These are phyloP conservation scores for Salix brachista DNA, from an alignment of 345 rosid genomes.

Conservation along the genomic window DNA sequence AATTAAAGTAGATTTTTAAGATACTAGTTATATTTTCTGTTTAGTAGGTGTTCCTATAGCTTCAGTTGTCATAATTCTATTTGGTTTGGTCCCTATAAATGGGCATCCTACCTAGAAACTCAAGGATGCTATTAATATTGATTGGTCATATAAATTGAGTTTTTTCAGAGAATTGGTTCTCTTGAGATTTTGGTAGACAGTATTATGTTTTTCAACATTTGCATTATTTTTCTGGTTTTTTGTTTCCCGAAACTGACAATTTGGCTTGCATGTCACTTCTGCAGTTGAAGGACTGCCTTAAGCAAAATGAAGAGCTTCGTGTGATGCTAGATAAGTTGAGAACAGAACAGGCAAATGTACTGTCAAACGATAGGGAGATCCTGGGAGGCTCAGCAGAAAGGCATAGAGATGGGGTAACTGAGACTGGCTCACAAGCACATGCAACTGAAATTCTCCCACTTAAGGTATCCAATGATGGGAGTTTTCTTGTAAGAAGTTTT, in stretches of 20 bases:
- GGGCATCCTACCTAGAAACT: neutral
- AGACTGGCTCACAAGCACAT: constrained; percentile 31
- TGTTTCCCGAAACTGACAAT: neutral
- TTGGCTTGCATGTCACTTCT: constrained; percentile 2
- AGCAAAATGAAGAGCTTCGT: constrained; percentile 85
- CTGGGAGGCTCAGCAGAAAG: constrained; percentile 22
- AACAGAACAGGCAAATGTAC: constrained; percentile 53
- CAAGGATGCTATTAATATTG: neutral
- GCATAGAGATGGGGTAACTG: constrained; percentile 28
- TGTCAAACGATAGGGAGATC: constrained; percentile 18
- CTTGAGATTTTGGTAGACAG: neutral
- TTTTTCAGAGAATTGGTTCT: neutral
- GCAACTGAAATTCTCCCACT: constrained; percentile 54
- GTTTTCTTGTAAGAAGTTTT: neutral
- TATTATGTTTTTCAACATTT: neutral
- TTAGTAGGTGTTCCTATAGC: neutral
- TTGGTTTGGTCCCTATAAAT: neutral
- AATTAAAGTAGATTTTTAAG: neutral
- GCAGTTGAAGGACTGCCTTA: constrained; percentile 83
- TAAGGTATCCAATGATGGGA: constrained; percentile 42
- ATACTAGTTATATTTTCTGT: neutral
- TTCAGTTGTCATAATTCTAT: neutral
- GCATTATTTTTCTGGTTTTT: neutral
- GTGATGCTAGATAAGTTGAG: constrained; percentile 60
- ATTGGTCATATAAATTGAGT: neutral